phyloP scores from a whole-genome alignment of 202 grass and related monocot genomes.

The Setaria italica region DNA sequence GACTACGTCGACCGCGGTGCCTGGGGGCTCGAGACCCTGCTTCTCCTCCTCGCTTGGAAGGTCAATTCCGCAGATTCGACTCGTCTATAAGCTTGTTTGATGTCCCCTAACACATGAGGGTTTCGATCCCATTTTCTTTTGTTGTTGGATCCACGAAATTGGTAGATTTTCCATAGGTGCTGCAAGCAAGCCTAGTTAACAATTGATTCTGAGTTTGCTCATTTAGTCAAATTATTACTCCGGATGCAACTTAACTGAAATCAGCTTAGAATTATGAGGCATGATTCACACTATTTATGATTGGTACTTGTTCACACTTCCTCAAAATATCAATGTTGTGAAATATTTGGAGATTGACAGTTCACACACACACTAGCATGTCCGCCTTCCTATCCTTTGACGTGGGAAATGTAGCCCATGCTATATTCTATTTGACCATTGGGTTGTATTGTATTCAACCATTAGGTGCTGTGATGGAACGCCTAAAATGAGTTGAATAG shows the following conservation, averaged over 20 bases:
- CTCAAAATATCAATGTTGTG: not conserved
- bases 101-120: not conserved
- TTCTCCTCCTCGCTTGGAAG: constrained; percentile 95
- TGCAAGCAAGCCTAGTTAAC: not conserved
- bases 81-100: constrained; percentile 7
- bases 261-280: not conserved
- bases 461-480: too few species aligned
- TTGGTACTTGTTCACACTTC: not conserved
- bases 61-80: constrained; percentile 41
- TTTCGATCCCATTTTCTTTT: not conserved
- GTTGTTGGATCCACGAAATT: not conserved
- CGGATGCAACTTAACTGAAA: not conserved
- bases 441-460: too few species aligned
- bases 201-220: not conserved
- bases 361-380: not conserved
- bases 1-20: constrained; percentile 96
- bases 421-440: not conserved
- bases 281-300: not conserved
- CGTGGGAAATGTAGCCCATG: not conserved
- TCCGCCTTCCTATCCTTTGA: not conserved
- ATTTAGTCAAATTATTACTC: not conserved
- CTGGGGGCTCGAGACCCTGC: constrained; percentile 90
- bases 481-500: too few species aligned
- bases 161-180: not conserved
- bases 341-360: not conserved